Evolutionary conservation across 805 yeast species (phyloP), one percentile per base, ranked within the genome.

Genomic region (Yarrowia divulgata): DNA sequence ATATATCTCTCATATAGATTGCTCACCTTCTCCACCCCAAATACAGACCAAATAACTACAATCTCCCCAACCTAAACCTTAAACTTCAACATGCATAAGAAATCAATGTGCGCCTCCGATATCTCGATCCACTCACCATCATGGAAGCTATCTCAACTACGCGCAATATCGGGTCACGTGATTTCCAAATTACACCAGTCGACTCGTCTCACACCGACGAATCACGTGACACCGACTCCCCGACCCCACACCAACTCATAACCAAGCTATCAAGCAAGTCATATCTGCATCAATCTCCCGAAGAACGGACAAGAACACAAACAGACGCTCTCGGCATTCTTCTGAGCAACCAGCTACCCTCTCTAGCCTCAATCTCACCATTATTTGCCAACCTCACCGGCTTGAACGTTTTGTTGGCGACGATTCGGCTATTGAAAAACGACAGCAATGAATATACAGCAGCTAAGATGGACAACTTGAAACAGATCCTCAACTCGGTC

Each of bases 131-230:
- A 8, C 29, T 2, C 42, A 8, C 29, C 6, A 18, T 2, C 58
- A 57, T 57, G 64, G 64, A 57, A 42, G 48, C 49, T n/a, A 57
- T 57, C 37, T 57, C 64, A 29, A 57, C 64, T 1, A 57, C 48
- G 3, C 49, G 64, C 13, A 57, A 42, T 12, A 43, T 12, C 8
- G 49, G 40, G 23, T 42, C 64, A 57, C 49, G 35, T 29, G 64
- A 57, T 16, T 18, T 19, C 1, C 13, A 10, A 42, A 42, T 43
- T 1, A n/a, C 64, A 16, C 39, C 48, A 32, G 9, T 42, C 39
- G 49, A n/a, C 8, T 42, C 64, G 35, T 29, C 49, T 8, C 37
- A 7, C 19, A 8, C 9, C 2, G 12, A 1, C 3, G 49, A 34
- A 6, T 29, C 64, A 57, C 48, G 23, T 32, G 64, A 42, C 29